These are phyloP conservation scores for Mortierella hygrophila DNA, from an alignment of 192 early-diverging fungal genomes.

Conservation along the genomic window DNA sequence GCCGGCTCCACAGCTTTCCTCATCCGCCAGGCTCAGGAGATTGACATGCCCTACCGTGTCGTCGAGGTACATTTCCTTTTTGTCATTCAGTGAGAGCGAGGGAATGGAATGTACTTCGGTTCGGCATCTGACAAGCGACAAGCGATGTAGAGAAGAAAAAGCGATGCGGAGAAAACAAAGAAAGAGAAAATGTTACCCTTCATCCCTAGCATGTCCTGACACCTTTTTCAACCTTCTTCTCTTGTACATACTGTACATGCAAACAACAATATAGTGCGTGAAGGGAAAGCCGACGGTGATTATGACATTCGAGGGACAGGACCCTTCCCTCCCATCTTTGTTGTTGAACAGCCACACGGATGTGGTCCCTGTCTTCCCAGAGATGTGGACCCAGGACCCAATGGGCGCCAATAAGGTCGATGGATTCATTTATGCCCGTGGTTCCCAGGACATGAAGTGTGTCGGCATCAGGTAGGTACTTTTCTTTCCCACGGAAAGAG, in stretches of 20 bases:
- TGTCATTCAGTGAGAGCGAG: not conserved
- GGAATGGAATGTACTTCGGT: too few species aligned
- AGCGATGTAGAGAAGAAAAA: too few species aligned
- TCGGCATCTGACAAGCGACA: too few species aligned
- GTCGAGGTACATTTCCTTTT: slow-evolving; percentile 43
- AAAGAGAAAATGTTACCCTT: too few species aligned
- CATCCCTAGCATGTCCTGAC: not conserved
- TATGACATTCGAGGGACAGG: slow-evolving; percentile 74
- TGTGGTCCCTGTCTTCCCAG: slow-evolving; percentile 88
- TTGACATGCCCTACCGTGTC: slow-evolving; percentile 69
- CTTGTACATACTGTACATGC: not conserved
- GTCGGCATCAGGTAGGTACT: slow-evolving; percentile 69
- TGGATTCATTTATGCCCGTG: slow-evolving; percentile 85
- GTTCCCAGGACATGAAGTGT: slow-evolving; percentile 94
- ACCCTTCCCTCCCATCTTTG: slow-evolving; percentile 69
- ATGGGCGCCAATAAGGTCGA: slow-evolving; percentile 77
- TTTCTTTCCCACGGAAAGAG: not conserved
- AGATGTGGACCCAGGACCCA: slow-evolving; percentile 82
- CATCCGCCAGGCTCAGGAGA: slow-evolving; percentile 73
- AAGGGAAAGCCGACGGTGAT: slow-evolving; percentile 80
- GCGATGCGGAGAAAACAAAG: too few species aligned
- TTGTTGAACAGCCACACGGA: slow-evolving; percentile 92
- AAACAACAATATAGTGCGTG: slow-evolving; percentile 58
- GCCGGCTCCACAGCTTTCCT: slow-evolving; percentile 72
- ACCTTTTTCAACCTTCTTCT: not conserved